Conservation (phyloP, 2,329 filamentous ascomycete species). For the Cladophialophora yegresii region DNA sequence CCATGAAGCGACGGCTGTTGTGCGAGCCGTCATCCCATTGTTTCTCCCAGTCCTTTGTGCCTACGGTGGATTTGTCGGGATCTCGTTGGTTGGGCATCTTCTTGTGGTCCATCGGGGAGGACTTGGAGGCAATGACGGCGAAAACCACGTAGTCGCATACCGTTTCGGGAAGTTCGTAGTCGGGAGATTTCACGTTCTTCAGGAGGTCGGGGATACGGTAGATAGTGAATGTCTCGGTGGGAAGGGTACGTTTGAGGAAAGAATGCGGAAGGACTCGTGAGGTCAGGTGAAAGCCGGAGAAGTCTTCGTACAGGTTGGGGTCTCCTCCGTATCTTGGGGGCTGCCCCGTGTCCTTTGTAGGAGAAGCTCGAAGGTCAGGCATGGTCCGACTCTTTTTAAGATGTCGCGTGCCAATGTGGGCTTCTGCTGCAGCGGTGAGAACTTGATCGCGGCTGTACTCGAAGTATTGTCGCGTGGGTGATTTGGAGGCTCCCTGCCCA, state of each 20-base stretch:
- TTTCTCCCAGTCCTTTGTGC: slow-evolving; percentile 43
- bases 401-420: slow-evolving; percentile 3
- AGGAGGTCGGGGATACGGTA: slow-evolving; percentile 74
- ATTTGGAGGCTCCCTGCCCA: slow-evolving; percentile 40
- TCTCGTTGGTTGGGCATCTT: background rate
- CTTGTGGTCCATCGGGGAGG: slow-evolving; percentile 69
- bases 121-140: slow-evolving; percentile 84
- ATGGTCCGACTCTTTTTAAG: slow-evolving; percentile 27
- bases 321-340: slow-evolving; percentile 44
- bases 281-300: slow-evolving; percentile 80
- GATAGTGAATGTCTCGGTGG: slow-evolving; percentile 70
- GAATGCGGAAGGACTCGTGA: slow-evolving; percentile 80
- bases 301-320: slow-evolving; percentile 74
- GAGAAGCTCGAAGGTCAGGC: slow-evolving; percentile 18
- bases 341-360: slow-evolving; percentile 11
- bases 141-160: slow-evolving; percentile 90
- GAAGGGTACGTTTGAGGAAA: slow-evolving; percentile 74
- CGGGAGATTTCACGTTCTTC: slow-evolving; percentile 75
- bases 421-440: slow-evolving; percentile 40
- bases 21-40: slow-evolving; percentile 58
- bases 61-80: slow-evolving; percentile 46
- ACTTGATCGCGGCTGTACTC: slow-evolving; percentile 67
- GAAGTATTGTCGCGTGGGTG: slow-evolving; percentile 52
- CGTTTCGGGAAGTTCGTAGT: slow-evolving; percentile 76
- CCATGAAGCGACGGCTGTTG: slow-evolving; percentile 82